Evolutionary conservation across 192 early-diverging fungal species (phyloP), one percentile per base, ranked within the genome.

Genomic region (Linderina pennispora): DNA sequence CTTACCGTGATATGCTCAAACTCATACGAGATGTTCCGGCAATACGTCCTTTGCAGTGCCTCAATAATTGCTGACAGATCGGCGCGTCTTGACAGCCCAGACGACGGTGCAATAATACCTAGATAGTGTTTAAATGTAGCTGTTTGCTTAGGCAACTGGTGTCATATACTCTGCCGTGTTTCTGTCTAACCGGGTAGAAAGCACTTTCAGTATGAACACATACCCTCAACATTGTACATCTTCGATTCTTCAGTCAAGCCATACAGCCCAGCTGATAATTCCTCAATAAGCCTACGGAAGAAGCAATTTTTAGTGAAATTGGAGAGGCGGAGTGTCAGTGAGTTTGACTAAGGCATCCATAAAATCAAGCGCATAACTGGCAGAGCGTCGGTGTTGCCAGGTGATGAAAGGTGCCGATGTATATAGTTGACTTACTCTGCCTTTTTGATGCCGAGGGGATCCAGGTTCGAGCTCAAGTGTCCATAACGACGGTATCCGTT

Each of bases 21-120:
- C 63, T 97, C 94, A 64, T 92, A 95, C 8, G 89, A 88, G 45
- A 95, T 89, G 10, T 82, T 78, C 10, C 78, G 79, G 59, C 85
- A 85, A 53, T 90, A 90, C 0, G 76, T 78, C 36, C 64, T 74
- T 41, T 83, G 72, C 36, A 98, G 45, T 22, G 45, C 45, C 10
- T 45, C 21, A 11, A 69, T 36, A 38, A 69, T 69, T 3, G 49
- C 50, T 0, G 45, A 53, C 8, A 69, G 49, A 20, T 54, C 62
- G 16, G 50, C 40, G 4, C 33, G 44, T 6, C 36, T 3, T 1
- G 58, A 35, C 2, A 54, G 42, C 8, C 39, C 39, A 8, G 48
- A 44, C 17, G 54, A 48, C 17, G 45, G 44, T 1, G 53, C 40
- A 18, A 69, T 33, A 50, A 69, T 69, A 11, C 65, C 65, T 69